These are phyloP conservation scores for Earliella scabrosa DNA, from an alignment of 1,284 basidiomycete species.

Conservation along the genomic window DNA sequence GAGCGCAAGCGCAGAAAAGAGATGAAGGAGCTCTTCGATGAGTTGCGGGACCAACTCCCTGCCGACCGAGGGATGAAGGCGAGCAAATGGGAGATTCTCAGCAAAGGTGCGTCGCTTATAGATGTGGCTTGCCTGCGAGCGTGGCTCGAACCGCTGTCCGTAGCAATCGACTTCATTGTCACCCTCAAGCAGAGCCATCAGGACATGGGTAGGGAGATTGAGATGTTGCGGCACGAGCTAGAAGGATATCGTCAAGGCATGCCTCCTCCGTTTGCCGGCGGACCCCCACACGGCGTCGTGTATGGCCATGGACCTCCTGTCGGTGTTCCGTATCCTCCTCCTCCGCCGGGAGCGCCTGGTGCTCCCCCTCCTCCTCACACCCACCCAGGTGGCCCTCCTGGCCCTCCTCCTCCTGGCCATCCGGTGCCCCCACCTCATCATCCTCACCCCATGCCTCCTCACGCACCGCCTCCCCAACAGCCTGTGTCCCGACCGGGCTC, in stretches of 20 bases:
- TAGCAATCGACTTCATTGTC: constrained; percentile 88
- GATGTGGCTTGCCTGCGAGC: no score
- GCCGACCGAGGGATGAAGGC: constrained; percentile 92
- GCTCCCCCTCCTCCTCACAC: constrained; percentile 43
- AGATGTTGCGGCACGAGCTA: constrained; percentile 76
- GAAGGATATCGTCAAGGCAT: constrained; percentile 67
- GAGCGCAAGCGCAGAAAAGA: constrained; percentile 95
- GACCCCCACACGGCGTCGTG: constrained; percentile 54
- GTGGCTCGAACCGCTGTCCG: not conserved
- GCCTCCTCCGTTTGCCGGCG: constrained; percentile 49
- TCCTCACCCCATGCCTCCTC: constrained; percentile 36
- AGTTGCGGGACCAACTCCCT: constrained; percentile 88
- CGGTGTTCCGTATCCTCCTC: constrained; percentile 33
- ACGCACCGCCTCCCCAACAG: constrained; percentile 38
- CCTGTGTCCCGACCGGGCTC: constrained; percentile 42
- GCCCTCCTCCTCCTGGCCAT: constrained; percentile 17
- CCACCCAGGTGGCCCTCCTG: constrained; percentile 32
- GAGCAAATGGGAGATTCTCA: constrained; percentile 96
- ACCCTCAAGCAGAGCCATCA: constrained; percentile 77
- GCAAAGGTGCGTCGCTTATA: constrained; percentile 69
- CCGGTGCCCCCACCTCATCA: constrained; percentile 33
- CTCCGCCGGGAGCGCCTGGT: constrained; percentile 41
- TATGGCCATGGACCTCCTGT: constrained; percentile 51
- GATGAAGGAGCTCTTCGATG: constrained; percentile 97
- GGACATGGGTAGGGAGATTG: constrained; percentile 79